Evolutionary conservation across 768 basidiomycete species (phyloP).

Genomic region (Pleurotus cornucopiae): DNA sequence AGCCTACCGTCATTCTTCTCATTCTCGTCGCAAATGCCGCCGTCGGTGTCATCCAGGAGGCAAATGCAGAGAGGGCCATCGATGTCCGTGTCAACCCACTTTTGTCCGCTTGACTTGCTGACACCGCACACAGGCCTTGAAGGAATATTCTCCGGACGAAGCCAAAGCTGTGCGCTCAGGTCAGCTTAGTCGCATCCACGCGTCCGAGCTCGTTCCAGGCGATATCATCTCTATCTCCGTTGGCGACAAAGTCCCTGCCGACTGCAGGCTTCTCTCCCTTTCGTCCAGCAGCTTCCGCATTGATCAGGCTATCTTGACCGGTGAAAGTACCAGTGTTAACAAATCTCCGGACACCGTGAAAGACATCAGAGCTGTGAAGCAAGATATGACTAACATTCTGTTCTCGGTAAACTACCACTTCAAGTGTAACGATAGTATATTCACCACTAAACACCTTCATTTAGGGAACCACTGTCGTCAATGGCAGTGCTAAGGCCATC

Average conservation of each 20-base stretch:
- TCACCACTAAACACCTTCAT: not conserved
- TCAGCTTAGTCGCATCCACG: slow-evolving; percentile 67
- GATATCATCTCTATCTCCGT: slow-evolving; percentile 90
- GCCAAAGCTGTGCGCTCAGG: slow-evolving; percentile 84
- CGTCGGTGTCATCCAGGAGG: slow-evolving; percentile 96
- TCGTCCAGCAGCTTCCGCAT: slow-evolving; percentile 91
- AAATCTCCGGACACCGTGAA: slow-evolving; percentile 68
- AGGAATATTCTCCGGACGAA: slow-evolving; percentile 96
- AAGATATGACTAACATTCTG: slow-evolving; percentile 96
- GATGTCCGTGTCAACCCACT: slow-evolving; percentile 60
- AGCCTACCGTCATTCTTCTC: slow-evolving; percentile 90
- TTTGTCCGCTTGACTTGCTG: slow-evolving; percentile 6
- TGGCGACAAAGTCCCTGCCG: slow-evolving; percentile 94
- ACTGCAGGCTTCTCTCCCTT: slow-evolving; percentile 85
- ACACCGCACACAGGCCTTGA: slow-evolving; percentile 64
- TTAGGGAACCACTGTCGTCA: slow-evolving; percentile 94
- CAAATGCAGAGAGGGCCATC: slow-evolving; percentile 94
- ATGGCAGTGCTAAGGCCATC: slow-evolving; percentile 82
- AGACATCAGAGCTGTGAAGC: slow-evolving; percentile 85
- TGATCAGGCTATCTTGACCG: slow-evolving; percentile 96
- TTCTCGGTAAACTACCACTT: slow-evolving; percentile 63
- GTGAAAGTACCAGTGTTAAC: slow-evolving; percentile 86
- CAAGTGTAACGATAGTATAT: no score
- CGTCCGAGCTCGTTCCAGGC: slow-evolving; percentile 89
- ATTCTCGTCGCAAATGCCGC: slow-evolving; percentile 97